phyloP scores from a whole-genome alignment of 2,329 filamentous ascomycete genomes.

The Aspergillus hortae region DNA sequence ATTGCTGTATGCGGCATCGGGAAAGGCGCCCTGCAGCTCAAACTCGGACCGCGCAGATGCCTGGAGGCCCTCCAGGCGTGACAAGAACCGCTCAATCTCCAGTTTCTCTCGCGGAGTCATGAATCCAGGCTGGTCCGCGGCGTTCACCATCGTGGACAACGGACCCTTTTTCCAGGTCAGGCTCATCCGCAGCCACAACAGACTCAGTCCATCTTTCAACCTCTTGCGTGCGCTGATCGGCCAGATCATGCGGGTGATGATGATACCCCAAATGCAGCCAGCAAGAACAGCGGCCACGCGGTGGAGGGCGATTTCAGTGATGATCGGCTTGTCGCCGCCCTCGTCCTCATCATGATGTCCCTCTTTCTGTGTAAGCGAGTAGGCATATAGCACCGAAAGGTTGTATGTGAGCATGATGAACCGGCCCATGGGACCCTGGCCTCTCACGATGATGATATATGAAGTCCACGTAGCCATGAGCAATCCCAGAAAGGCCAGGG shows the following conservation, averaged over 20 bases:
- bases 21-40: constrained; percentile 83
- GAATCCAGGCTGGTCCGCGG: constrained; percentile 60
- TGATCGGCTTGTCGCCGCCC: constrained; percentile 76
- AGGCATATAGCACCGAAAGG: constrained; percentile 88
- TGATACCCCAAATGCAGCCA: constrained; percentile 87
- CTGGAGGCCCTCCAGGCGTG: constrained; percentile 70
- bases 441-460: constrained; percentile 79
- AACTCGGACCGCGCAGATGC: constrained; percentile 77
- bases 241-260: constrained; percentile 87
- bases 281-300: constrained; percentile 80
- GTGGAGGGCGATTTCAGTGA: constrained; percentile 83
- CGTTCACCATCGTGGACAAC: constrained; percentile 66
- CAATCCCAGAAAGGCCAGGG: constrained; percentile 78
- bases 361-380: constrained; percentile 77
- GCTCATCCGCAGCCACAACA: constrained; percentile 93
- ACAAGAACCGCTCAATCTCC: constrained; percentile 74
- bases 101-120: constrained; percentile 86
- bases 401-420: constrained; percentile 97
- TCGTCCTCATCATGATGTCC: constrained; percentile 81
- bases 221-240: constrained; percentile 86
- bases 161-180: constrained; percentile 96
- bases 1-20: constrained; percentile 65
- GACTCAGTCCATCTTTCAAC: constrained; percentile 80
- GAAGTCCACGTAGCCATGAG: constrained; percentile 78
- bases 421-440: constrained; percentile 83